A percentile compares a stretch with the other conserved stretches of the same genome.
Conservation (phyloP, 139 green algal genomes). For the Nannochloris sp. region DNA sequence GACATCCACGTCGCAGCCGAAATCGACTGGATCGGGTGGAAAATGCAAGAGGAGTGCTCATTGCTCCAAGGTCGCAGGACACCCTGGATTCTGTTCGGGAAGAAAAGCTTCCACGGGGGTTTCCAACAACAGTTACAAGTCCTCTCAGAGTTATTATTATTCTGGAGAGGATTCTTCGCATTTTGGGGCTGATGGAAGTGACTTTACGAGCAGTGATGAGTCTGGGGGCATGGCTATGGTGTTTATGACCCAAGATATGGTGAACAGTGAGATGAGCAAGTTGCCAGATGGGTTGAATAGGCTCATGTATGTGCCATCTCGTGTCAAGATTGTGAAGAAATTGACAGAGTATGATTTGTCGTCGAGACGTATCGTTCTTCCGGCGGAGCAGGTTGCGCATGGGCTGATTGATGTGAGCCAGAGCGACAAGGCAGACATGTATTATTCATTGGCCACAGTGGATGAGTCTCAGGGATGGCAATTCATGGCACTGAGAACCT, state of each 20-base stretch:
- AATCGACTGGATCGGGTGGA: not conserved
- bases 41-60: slow-evolving; percentile 33
- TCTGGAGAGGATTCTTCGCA: not conserved
- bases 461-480: slow-evolving; percentile 28
- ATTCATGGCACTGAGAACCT: slow-evolving; percentile 23
- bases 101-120: slow-evolving; percentile 22
- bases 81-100: slow-evolving; percentile 44
- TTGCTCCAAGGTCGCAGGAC: slow-evolving; percentile 42
- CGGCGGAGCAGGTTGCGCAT: slow-evolving; percentile 8
- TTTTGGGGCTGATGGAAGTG: not conserved
- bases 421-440: slow-evolving; percentile 18
- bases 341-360: slow-evolving; percentile 32
- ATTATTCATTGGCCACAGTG: slow-evolving; percentile 27
- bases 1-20: slow-evolving; percentile 13
- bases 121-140: slow-evolving; percentile 4
- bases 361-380: slow-evolving; percentile 25
- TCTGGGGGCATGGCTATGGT: not conserved
- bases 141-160: not conserved
- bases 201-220: not conserved
- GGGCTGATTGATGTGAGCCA: slow-evolving; percentile 1
- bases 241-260: not conserved
- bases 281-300: slow-evolving; percentile 15
- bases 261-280: not conserved
- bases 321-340: slow-evolving; percentile 11
- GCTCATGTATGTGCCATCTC: slow-evolving; percentile 12